These are phyloP conservation scores for Raddia guianensis DNA, from an alignment of 176 grass and related monocot species.

Conservation along the genomic window DNA sequence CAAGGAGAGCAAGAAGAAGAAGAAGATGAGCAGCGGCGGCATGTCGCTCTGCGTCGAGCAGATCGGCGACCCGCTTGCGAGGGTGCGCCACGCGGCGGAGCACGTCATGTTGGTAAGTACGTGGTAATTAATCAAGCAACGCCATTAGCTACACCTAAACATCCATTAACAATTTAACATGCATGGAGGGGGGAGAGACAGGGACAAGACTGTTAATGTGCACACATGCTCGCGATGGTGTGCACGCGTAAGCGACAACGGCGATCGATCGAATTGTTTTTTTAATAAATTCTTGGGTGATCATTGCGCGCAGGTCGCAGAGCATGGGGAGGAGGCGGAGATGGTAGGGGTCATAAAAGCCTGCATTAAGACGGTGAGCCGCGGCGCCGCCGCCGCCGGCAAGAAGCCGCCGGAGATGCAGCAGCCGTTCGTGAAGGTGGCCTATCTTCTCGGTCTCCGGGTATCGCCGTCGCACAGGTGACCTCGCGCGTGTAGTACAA, in stretches of 20 bases:
- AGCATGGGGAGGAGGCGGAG: constrained; percentile 49
- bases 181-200: not conserved
- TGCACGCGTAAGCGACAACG: not conserved
- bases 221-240: not conserved
- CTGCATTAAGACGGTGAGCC: constrained; percentile 54
- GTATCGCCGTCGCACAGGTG: constrained; percentile 66
- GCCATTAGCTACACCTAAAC: not conserved
- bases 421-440: constrained; percentile 56
- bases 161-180: not conserved
- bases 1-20: constrained; percentile 29
- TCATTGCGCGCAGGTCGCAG: constrained; percentile 51
- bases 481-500: not conserved
- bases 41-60: constrained; percentile 58
- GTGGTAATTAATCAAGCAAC: not conserved
- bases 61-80: constrained; percentile 63
- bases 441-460: constrained; percentile 65
- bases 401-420: not conserved
- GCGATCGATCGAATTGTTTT: not conserved
- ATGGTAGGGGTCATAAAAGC: constrained; percentile 67
- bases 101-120: constrained; percentile 71
- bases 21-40: constrained; percentile 34
- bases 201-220: not conserved
- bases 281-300: not conserved
- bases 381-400: constrained; percentile 1
- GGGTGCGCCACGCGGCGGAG: constrained; percentile 63